Evolutionary conservation across 345 rosid genomes (phyloP), one percentile per base, ranked within the genome.

Genomic region (Lepidium sativum): DNA sequence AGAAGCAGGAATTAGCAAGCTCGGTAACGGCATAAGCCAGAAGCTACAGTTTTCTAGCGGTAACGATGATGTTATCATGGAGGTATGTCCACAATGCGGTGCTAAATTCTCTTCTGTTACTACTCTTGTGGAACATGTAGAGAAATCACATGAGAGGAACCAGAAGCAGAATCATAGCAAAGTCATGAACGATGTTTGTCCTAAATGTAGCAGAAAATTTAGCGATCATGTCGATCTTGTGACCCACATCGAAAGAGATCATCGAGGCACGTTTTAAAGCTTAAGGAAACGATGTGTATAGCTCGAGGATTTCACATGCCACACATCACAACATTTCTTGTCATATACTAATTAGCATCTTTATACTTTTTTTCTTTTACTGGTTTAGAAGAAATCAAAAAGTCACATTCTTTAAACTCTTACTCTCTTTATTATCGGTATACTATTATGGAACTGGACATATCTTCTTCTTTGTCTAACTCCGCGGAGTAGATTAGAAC

Each of bases 241-340:
- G 66, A 86, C 86, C 70, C 97, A 92, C 69, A 89, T 92, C 0
- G 98, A 87, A 76, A 83, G 84, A 61, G 98, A 89, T 67, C 97
- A 92, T 18, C 78, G 80, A 21, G 97, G 98, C 60, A 73, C 89
- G 6, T 67, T 92, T 91, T 1, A 83, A 67, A 77, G 82, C 84
- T 38, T 89, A 85, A 27, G 80, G 43, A 55, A n/a, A 29, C 20
- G 29, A 43, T 42, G 47, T 4, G 12, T 16, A 43, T 43, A 21
- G 6, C 10, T 42, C 2, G 11, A 50, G 15, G 64, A 20, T 2
- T 32, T 44, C 41, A 3, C 25, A 53, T 33, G 41, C 42, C 59
- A 16, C 58, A 33, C 9, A 54, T 35, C 35, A 38, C 42, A 20
- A n/a, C 11, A 12, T 50, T 6, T 37, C 14, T 49, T 37, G 17